Evolutionary conservation across 371 early-diverging fungal species (phyloP).

Genomic region (Mucor irregularis): DNA sequence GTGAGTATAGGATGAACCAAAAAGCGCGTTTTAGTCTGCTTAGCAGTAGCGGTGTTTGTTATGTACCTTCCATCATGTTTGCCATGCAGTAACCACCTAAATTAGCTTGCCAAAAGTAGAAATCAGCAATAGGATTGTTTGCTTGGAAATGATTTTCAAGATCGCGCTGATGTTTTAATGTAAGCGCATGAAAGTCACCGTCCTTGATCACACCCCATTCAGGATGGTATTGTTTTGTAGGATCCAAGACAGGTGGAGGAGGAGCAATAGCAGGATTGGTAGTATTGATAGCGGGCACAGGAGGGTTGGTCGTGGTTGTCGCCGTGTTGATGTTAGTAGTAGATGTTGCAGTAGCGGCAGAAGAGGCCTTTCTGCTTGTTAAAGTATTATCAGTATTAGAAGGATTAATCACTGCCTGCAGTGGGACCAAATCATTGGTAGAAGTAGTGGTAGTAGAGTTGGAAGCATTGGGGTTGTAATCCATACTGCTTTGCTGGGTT

Average conservation of each 20-base stretch:
- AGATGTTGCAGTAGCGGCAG: not conserved
- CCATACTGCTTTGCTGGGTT: not conserved
- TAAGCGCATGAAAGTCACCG: conserved; percentile 46
- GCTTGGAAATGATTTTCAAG: conserved; percentile 34
- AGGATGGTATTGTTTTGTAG: conserved; percentile 42
- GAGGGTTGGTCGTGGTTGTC: not conserved
- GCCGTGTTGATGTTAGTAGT: not conserved
- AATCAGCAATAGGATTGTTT: conserved; percentile 36
- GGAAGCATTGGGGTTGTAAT: too few species aligned
- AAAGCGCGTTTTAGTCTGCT: too few species aligned
- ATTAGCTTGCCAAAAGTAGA: conserved; percentile 57
- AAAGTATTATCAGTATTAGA: not conserved
- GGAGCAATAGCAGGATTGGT: conserved; percentile 21
- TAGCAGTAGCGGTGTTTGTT: too few species aligned
- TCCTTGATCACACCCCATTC: conserved; percentile 53
- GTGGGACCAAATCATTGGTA: not conserved
- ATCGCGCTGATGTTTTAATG: conserved; percentile 48
- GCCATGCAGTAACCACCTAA: conserved; percentile 54
- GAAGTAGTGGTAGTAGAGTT: not conserved
- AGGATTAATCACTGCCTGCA: conserved; percentile 13
- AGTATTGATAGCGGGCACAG: conserved; percentile 10
- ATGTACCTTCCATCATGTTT: conserved; percentile 45
- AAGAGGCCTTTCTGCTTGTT: not conserved
- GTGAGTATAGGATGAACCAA: too few species aligned
- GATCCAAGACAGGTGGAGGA: conserved; percentile 15